These are phyloP conservation scores for Tricholomella constricta DNA, from an alignment of 768 basidiomycete genomes.

Conservation along the genomic window DNA sequence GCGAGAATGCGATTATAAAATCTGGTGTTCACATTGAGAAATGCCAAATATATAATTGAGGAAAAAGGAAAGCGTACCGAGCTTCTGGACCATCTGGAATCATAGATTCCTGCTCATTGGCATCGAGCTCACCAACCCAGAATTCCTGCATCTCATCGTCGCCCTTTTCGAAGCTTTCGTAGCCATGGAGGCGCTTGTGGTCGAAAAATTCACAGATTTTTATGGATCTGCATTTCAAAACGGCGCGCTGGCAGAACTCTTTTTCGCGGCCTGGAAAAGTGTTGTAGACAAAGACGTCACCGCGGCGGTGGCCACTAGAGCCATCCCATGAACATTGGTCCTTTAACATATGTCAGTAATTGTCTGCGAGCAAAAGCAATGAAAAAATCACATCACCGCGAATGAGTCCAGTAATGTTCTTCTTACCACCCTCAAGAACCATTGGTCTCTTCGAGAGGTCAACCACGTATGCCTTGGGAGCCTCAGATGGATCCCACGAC, in stretches of 20 bases:
- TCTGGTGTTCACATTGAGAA: neutral
- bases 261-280: neutral
- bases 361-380: neutral
- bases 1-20: neutral
- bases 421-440: neutral
- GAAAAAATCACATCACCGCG: neutral
- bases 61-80: neutral
- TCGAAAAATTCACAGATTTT: neutral
- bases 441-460: neutral
- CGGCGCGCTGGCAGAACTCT: neutral
- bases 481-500: neutral
- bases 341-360: neutral
- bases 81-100: neutral
- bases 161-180: neutral
- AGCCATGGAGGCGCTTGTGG: neutral
- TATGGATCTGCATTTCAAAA: neutral
- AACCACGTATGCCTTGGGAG: neutral
- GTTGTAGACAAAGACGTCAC: neutral
- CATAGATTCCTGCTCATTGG: neutral
- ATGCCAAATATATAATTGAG: neutral
- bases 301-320: neutral
- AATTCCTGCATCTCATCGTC: conserved; percentile 2
- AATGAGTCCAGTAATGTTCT: neutral
- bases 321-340: conserved; percentile 2
- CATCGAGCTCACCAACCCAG: neutral